Conservation (phyloP, 2,329 filamentous ascomycete species). For the Hypoxylon sp. region DNA sequence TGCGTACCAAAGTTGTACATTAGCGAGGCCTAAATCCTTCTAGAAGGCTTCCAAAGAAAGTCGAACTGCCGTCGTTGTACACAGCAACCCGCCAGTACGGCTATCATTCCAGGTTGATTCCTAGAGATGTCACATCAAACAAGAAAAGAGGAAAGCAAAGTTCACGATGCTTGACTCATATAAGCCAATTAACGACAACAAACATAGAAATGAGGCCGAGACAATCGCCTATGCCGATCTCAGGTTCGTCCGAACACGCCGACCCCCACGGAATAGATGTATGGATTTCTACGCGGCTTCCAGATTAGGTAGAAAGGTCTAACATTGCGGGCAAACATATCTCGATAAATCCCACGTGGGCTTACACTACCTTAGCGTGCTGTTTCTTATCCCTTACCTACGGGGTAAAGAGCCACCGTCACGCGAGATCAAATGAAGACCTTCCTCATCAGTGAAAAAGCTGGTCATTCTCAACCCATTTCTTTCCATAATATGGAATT, state of each 20-base stretch:
- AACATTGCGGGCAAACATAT: neutral
- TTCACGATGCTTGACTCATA: neutral
- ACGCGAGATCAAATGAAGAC: neutral
- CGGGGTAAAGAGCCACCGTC: neutral
- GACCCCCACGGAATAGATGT: neutral
- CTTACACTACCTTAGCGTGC: neutral
- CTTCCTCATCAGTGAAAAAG: slow-evolving; percentile 2
- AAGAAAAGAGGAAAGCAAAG: neutral
- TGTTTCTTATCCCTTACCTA: neutral
- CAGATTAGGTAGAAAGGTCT: neutral
- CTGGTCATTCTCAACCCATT: neutral
- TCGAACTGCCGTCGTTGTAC: neutral
- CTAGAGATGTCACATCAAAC: neutral
- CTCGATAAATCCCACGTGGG: neutral
- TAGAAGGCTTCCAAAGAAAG: neutral
- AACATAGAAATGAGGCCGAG: neutral
- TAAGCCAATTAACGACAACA: neutral
- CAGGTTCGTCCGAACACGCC: neutral
- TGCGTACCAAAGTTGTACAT: neutral
- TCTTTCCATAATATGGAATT: neutral
- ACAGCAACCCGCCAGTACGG: neutral
- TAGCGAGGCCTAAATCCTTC: neutral
- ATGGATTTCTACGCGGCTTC: neutral
- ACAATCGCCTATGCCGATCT: neutral
- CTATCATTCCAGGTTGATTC: neutral